A percentile compares a stretch with the other conserved stretches of the same genome.
Conservation (phyloP, 2,329 filamentous ascomycete genomes). For the Paramyrothecium sp. region DNA sequence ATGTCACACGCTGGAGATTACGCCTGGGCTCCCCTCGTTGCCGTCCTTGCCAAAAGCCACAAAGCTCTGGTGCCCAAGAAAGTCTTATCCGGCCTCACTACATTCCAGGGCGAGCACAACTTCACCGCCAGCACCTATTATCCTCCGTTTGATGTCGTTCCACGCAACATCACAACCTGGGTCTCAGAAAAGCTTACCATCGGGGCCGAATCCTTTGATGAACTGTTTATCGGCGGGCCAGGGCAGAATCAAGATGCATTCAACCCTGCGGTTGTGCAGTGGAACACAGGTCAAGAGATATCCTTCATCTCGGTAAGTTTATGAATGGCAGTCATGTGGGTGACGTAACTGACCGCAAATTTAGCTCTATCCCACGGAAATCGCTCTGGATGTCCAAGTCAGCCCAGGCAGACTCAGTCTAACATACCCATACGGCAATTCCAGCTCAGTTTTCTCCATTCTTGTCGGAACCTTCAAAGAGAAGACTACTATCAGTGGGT, state of each 20-base stretch:
- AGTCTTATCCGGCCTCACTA: constrained; percentile 36
- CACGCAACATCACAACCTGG: constrained; percentile 60
- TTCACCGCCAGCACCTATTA: constrained; percentile 53
- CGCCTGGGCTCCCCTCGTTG: constrained; percentile 55
- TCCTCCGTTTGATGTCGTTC: constrained; percentile 55
- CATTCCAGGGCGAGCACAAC: constrained; percentile 52
- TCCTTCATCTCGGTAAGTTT: constrained; percentile 21
- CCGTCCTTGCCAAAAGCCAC: constrained; percentile 51
- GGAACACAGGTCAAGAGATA: constrained; percentile 41
- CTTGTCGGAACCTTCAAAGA: constrained; percentile 45
- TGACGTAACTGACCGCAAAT: neutral
- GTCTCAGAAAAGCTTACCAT: constrained; percentile 56
- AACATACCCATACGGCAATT: constrained; percentile 52
- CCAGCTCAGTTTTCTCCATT: constrained; percentile 47
- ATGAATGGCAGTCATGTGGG: neutral
- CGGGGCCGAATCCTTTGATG: constrained; percentile 56
- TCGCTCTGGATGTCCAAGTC: constrained; percentile 35
- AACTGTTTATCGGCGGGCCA: constrained; percentile 55
- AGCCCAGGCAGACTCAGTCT: constrained; percentile 42
- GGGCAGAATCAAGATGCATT: constrained; percentile 50
- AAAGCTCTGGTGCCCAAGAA: constrained; percentile 41
- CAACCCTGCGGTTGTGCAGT: constrained; percentile 60
- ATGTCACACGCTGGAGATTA: constrained; percentile 61
- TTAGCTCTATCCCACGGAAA: constrained; percentile 36
- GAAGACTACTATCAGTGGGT: constrained; percentile 40